Base-by-base conservation (phyloP, 352 stramenopile species). In the Phytophthora megakarya region DNA sequence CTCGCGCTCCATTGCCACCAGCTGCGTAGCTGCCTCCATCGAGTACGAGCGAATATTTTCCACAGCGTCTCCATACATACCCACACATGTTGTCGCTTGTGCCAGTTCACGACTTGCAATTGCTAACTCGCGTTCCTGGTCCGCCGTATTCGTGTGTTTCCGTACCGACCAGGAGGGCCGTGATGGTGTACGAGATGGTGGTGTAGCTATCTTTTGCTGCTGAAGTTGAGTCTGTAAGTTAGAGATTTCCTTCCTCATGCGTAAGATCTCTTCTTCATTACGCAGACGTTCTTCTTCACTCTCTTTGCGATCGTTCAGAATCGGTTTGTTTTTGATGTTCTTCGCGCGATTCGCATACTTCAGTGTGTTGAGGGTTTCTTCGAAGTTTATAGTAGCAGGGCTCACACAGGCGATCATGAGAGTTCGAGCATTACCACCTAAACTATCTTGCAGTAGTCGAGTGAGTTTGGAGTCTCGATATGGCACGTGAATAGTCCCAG, bases 311-410 rank as follows among this genome's bases (percentile, higher is more conserved):
- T 90, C 75, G 71, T 99, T 99, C 40, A 99, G 97, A 54, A 98
- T 97, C 3, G 97, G 96, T 51, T 97, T 97, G 73, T 99, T 99
- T 66, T 99, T 98, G 68, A 99, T 99, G 65, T 99, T 99, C 80
- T 99, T 99, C 35, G 98, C 98, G 15, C 97, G 92, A 66, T 98
- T 99, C 4, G 97, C 97, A 72, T 99, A 99, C 61, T 98, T 95
- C 16, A 99, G 84, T 45, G 97, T 99, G 40, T 97, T 98, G 4
- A 99, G 73, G 3, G 97, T 99, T 81, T 99, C 98, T 65, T 94
- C 85, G 60, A 96, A 92, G 50, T 96, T 97, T 39, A 92, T 64
- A 3, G 75, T 80, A 26, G 81, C 84, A 6, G 83, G 85, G 18
- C 79, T 94, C 40, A 93, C 86, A 49, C 84, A 97, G 3, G 87